Evolutionary conservation across 2,329 filamentous ascomycete genomes (phyloP).

Genomic region (Pseudocercospora cruenta): DNA sequence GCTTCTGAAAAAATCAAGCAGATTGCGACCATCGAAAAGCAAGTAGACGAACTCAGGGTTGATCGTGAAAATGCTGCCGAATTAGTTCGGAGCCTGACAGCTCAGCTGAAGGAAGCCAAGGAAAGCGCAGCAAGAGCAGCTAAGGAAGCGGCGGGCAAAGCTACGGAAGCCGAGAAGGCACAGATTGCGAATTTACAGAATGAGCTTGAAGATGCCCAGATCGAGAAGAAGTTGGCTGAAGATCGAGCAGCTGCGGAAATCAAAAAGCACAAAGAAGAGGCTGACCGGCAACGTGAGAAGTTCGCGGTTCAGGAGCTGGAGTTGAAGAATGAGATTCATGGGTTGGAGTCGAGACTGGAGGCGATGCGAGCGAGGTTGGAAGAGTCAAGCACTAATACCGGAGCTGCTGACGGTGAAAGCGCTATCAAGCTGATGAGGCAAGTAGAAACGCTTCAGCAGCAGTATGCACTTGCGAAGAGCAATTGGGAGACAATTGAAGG

Average conservation of each 20-base stretch:
- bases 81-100: constrained; percentile 68
- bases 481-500: constrained; percentile 98
- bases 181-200: constrained; percentile 61
- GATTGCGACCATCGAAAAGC: constrained; percentile 59
- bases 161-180: constrained; percentile 67
- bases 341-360: constrained; percentile 87
- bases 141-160: constrained; percentile 67
- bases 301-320: constrained; percentile 72
- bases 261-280: constrained; percentile 72
- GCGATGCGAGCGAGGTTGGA: constrained; percentile 82
- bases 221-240: constrained; percentile 75
- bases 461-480: constrained; percentile 90
- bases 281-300: constrained; percentile 72
- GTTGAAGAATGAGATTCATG: constrained; percentile 73
- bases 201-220: constrained; percentile 66
- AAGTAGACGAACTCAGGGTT: constrained; percentile 37
- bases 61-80: constrained; percentile 54
- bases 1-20: constrained; percentile 62
- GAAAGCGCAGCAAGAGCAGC: constrained; percentile 70
- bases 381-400: constrained; percentile 70
- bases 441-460: constrained; percentile 92
- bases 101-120: constrained; percentile 69
- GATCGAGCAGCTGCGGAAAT: constrained; percentile 72
- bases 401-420: constrained; percentile 62
- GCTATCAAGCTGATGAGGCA: constrained; percentile 78